Percentiles rank a stretch among this genome's conserved stretches.
phyloP scores from a whole-genome alignment of 805 yeast species.

The Suhomyces prunicola region DNA sequence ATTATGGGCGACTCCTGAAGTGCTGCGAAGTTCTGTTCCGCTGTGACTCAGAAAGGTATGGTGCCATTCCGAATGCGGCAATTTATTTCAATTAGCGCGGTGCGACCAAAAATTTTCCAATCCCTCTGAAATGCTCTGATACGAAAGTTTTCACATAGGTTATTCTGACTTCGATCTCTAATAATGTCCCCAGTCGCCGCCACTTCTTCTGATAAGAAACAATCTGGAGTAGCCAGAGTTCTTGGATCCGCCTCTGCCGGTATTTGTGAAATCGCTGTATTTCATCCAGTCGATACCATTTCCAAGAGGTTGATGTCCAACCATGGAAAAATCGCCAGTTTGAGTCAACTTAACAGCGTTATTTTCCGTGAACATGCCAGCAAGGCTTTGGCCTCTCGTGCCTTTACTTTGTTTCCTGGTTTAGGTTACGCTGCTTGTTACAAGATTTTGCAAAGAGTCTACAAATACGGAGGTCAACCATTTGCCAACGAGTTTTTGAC shows the following conservation, averaged over 20 bases:
- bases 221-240: slow-evolving; percentile 85
- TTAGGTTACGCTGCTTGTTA: slow-evolving; percentile 97
- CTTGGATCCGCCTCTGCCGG: slow-evolving; percentile 99
- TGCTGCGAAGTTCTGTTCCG: not conserved
- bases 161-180: not conserved
- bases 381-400: slow-evolving; percentile 65
- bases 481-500: slow-evolving; percentile 91
- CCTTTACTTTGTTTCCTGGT: slow-evolving; percentile 92
- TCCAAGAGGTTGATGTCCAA: slow-evolving; percentile 93
- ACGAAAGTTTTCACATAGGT: not conserved
- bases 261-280: slow-evolving; percentile 90
- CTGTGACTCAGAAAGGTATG: not conserved
- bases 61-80: not conserved
- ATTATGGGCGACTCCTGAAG: not conserved
- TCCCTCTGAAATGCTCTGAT: not conserved
- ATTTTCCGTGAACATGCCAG: slow-evolving; percentile 80
- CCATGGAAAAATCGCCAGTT: slow-evolving; percentile 61
- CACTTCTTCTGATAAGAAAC: slow-evolving; percentile 62
- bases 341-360: slow-evolving; percentile 73
- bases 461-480: slow-evolving; percentile 99
- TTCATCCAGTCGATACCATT: slow-evolving; percentile 98
- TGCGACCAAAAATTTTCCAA: slow-evolving; percentile 9
- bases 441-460: slow-evolving; percentile 94
- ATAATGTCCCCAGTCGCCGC: slow-evolving; percentile 31
- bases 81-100: slow-evolving; percentile 8